These are phyloP conservation scores for Aulographum hederae DNA, from an alignment of 2,329 filamentous ascomycete species.

Conservation along the genomic window DNA sequence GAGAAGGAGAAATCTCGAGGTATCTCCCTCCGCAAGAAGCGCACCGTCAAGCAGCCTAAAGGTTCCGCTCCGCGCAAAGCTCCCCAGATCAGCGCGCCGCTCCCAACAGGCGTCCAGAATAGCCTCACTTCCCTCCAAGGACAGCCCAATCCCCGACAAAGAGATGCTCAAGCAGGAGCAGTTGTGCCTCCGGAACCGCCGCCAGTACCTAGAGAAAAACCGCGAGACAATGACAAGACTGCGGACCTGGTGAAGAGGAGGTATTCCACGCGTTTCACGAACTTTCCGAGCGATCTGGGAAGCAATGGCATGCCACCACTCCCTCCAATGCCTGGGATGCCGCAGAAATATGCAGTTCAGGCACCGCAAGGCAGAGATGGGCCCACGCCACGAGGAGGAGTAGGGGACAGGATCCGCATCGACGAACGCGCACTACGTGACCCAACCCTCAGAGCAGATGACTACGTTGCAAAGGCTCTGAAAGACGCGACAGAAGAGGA, in stretches of 20 bases:
- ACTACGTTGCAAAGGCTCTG: slow-evolving; percentile 52
- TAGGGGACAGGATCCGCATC: slow-evolving; percentile 40
- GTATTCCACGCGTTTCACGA: slow-evolving; percentile 80
- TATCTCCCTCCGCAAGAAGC: slow-evolving; percentile 46
- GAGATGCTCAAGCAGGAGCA: too few relatives aligned
- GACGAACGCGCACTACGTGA: slow-evolving; percentile 66
- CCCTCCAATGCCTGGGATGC: slow-evolving; percentile 38
- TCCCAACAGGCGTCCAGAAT: slow-evolving; percentile 13
- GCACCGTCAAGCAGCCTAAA: slow-evolving; percentile 32
- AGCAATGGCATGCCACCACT: slow-evolving; percentile 51
- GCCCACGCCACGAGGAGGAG: slow-evolving; percentile 23
- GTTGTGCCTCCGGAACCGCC: not conserved
- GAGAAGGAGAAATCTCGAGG: slow-evolving; percentile 12
- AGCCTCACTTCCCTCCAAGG: slow-evolving; percentile 5
- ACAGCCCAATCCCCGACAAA: too few relatives aligned
- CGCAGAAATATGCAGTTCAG: slow-evolving; percentile 38
- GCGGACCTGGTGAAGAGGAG: slow-evolving; percentile 81
- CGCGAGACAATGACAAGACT: slow-evolving; percentile 13
- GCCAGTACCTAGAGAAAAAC: slow-evolving; percentile 1
- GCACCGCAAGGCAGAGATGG: slow-evolving; percentile 13
- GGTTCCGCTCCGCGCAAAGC: slow-evolving; percentile 35
- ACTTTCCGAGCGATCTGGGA: slow-evolving; percentile 51
- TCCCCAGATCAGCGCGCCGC: slow-evolving; percentile 27
- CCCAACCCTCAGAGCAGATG: slow-evolving; percentile 59
- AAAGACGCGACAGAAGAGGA: slow-evolving; percentile 77